These are phyloP conservation scores for Kwoniella sp. DNA, from an alignment of 768 basidiomycete species.

Conservation along the genomic window DNA sequence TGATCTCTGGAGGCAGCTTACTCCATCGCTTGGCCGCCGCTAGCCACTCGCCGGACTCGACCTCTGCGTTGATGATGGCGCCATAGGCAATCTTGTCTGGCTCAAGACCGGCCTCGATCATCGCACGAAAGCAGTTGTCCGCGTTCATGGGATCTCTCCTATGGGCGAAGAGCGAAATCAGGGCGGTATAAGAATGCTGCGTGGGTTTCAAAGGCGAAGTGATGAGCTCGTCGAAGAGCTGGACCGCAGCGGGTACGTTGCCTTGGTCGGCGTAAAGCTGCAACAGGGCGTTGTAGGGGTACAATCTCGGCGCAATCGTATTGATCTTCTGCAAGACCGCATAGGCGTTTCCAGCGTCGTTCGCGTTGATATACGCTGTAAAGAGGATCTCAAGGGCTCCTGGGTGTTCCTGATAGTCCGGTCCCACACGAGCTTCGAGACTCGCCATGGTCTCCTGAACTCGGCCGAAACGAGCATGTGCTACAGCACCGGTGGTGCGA, in stretches of 20 bases:
- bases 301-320: conserved; percentile 4
- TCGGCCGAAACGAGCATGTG: conserved; percentile 2
- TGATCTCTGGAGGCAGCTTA: conserved; percentile 52
- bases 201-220: conserved; percentile 54
- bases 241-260: conserved; percentile 25
- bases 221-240: conserved; percentile 37
- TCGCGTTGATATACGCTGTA: conserved; percentile 22
- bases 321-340: conserved; percentile 13
- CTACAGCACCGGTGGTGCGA: not conserved
- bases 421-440: not conserved
- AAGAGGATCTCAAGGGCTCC: conserved; percentile 15
- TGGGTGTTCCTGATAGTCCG: not conserved
- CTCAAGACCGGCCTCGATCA: conserved; percentile 53
- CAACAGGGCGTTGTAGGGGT: conserved; percentile 28
- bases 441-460: not conserved
- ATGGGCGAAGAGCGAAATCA: conserved; percentile 64
- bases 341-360: conserved; percentile 23
- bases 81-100: conserved; percentile 49
- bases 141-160: conserved; percentile 63
- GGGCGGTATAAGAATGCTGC: conserved; percentile 60
- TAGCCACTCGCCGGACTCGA: conserved; percentile 72
- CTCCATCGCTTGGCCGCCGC: conserved; percentile 69
- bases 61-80: conserved; percentile 74
- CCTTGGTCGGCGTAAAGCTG: conserved; percentile 23
- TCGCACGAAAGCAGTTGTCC: conserved; percentile 61